Conservation (phyloP, 169 alveolate species). For the Eimeria maxima region DNA sequence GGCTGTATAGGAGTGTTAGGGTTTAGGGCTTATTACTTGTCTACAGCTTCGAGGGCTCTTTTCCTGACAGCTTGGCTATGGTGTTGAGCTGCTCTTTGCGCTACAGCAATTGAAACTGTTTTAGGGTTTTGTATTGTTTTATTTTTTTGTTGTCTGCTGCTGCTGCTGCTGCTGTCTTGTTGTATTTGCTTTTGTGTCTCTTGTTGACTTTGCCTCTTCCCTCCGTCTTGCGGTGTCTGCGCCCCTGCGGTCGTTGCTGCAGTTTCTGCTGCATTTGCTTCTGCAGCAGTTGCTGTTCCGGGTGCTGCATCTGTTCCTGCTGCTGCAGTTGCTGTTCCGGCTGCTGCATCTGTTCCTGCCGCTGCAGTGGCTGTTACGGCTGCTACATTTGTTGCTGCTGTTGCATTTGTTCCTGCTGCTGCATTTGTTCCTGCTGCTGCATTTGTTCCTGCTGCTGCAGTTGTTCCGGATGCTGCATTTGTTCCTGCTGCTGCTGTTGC, state of each 20-base stretch:
- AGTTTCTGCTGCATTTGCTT: too few species aligned
- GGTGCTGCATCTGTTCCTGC: too few species aligned
- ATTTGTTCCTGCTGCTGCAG: neutral
- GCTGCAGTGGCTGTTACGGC: neutral
- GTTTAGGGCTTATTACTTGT: constrained; percentile 1
- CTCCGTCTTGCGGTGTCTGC: neutral
- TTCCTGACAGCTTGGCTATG: constrained; percentile 19
- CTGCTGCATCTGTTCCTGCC: neutral
- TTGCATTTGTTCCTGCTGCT: neutral
- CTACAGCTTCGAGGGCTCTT: constrained; percentile 39
- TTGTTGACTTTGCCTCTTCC: neutral
- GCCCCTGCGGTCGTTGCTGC: neutral
- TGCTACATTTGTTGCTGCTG: neutral
- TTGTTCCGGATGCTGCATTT: too few species aligned
- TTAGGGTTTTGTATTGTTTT: neutral
- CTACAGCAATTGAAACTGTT: constrained; percentile 5
- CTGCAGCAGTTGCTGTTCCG: neutral
- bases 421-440: neutral
- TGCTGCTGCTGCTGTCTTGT: neutral
- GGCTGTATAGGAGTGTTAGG: neutral
- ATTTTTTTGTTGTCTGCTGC: neutral
- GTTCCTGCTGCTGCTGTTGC: neutral
- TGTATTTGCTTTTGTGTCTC: neutral
- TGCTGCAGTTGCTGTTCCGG: too few species aligned
- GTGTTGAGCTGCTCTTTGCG: neutral